Evolutionary conservation across 2,329 filamentous ascomycete species (phyloP), one percentile per base, ranked within the genome.

Genomic region (Coniochaeta sp.): DNA sequence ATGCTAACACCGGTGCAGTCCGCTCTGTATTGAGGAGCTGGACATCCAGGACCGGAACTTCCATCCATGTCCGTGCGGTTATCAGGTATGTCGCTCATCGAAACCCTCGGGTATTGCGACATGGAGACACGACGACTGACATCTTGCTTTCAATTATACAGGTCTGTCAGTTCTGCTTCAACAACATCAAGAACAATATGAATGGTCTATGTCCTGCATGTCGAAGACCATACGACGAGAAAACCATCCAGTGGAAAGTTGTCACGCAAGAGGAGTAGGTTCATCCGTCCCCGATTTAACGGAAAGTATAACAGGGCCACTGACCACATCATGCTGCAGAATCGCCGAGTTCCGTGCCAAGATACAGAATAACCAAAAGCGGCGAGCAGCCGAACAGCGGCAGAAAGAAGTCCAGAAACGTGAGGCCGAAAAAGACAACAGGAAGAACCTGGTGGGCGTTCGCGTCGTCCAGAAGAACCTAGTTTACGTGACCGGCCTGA

Each of bases 131-230:
- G n/a, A n/a, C n/a, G n/a, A n/a, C n/a, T n/a, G n/a, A n/a, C n/a
- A n/a, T n/a, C n/a, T n/a, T n/a, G n/a, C n/a, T n/a, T n/a, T n/a
- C n/a, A n/a, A n/a, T n/a, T n/a, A n/a, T n/a, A 45, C 63, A 96
- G 91, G 92, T 99, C 68, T 99, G 94, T 71, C 95, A 99, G 76
- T 99, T 99, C 72, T 99, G 94, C 74, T 99, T 92, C 76, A 96
- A 99, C 73, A 99, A 97, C 68, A 95, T 99, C 68, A 95, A 95
- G 73, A 95, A 88, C 62, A 96, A 96, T 63, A 91, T 96, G 81
- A 97, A 96, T 66, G 91, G 92, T 31, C 80, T 96, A 53, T 99
- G 94, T 69, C 94, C 94, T n/a, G 95, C 95, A 60, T 99, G 94
- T 68, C 84, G 94, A 71, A 82, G 94, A 67, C 87, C 90, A 6